Conservation (phyloP, 1,284 basidiomycete species). For the Microbotryum scabiosae region DNA sequence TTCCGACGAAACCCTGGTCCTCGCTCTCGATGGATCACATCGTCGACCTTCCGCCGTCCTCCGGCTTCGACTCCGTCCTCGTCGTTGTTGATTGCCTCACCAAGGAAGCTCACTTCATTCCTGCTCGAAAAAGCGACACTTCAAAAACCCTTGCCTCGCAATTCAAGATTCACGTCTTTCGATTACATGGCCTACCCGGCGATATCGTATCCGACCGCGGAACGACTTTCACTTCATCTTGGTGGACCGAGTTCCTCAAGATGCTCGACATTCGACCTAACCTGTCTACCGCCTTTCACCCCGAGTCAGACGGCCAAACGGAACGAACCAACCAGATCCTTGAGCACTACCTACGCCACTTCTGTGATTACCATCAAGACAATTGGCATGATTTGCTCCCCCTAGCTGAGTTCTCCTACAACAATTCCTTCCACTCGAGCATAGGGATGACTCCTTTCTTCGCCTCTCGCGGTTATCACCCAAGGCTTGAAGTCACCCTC, state of each 20-base stretch:
- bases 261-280: constrained; percentile 24
- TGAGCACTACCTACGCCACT: constrained; percentile 39
- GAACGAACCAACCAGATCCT: constrained; percentile 42
- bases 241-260: constrained; percentile 34
- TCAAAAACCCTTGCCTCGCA: constrained; percentile 13
- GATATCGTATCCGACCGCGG: constrained; percentile 37
- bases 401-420: constrained; percentile 35
- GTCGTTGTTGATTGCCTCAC: constrained; percentile 43
- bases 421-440: constrained; percentile 24
- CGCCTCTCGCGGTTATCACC: not conserved
- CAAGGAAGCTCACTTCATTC: constrained; percentile 44
- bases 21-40: constrained; percentile 35
- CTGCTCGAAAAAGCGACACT: constrained; percentile 15
- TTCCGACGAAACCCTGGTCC: too few relatives aligned
- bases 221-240: constrained; percentile 33
- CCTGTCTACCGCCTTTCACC: constrained; percentile 37
- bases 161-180: constrained; percentile 25
- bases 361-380: constrained; percentile 16
- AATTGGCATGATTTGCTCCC: constrained; percentile 33
- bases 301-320: constrained; percentile 11
- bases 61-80: constrained; percentile 41
- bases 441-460: constrained; percentile 31
- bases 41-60: constrained; percentile 37
- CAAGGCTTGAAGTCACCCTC: not conserved
- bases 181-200: constrained; percentile 18